Evolutionary conservation across 208 protist genomes (phyloP).

Genomic region (Leishmania braziliensis): DNA sequence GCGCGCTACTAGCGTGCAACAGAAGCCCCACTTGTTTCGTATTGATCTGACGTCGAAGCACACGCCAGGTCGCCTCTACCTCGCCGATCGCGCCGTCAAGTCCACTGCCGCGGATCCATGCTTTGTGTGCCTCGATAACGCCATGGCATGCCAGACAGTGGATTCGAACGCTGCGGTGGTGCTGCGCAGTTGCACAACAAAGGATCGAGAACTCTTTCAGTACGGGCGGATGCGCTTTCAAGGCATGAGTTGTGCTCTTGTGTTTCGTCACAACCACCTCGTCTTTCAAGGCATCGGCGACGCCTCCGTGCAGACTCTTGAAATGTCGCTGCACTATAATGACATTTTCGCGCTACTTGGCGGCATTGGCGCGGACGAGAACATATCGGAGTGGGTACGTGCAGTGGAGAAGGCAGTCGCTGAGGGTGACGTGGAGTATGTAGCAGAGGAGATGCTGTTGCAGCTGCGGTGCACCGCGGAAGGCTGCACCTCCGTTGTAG

Average conservation of each 20-base stretch:
- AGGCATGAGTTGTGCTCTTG: slow-evolving; percentile 49
- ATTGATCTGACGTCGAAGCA: slow-evolving; percentile 28
- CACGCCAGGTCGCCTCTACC: slow-evolving; percentile 42
- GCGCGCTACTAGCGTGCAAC: slow-evolving; percentile 10
- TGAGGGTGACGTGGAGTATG: slow-evolving; percentile 70
- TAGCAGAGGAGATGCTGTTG: slow-evolving; percentile 79
- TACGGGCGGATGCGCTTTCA: slow-evolving; percentile 43
- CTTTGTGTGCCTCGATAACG: slow-evolving; percentile 61
- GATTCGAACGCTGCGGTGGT: slow-evolving; percentile 44
- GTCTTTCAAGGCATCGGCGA: slow-evolving; percentile 72
- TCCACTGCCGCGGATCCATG: slow-evolving; percentile 37
- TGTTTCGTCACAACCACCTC: slow-evolving; percentile 53
- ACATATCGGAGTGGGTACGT: slow-evolving; percentile 27
- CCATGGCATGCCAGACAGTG: slow-evolving; percentile 45
- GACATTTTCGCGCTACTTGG: slow-evolving; percentile 68
- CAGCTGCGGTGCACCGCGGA: slow-evolving; percentile 27
- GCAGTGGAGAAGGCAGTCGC: slow-evolving; percentile 22
- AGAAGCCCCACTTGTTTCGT: slow-evolving; percentile 22
- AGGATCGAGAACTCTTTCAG: slow-evolving; percentile 14
- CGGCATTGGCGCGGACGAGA: slow-evolving; percentile 35
- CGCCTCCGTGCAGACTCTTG: slow-evolving; percentile 39
- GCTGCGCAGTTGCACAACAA: slow-evolving; percentile 19
- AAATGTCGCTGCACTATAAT: slow-evolving; percentile 45
- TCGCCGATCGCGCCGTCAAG: slow-evolving; percentile 83
- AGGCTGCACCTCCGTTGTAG: slow-evolving; percentile 44